A percentile compares a stretch with the other conserved stretches of the same genome.
Conservation (phyloP, 805 yeast genomes). For the Candida sakaeoensis region DNA sequence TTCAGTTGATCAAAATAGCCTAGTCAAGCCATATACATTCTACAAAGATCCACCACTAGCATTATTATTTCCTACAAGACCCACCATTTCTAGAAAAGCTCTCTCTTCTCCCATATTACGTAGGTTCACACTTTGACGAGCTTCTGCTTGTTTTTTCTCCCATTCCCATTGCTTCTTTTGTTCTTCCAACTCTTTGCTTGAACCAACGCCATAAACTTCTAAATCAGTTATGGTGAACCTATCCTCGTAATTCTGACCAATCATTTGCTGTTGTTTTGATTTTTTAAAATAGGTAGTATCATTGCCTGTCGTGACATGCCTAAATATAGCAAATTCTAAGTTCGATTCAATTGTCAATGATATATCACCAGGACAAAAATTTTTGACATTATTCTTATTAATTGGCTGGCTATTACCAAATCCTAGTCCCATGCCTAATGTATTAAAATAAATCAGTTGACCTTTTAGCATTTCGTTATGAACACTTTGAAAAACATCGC, state of each 20-base stretch:
- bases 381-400: slow-evolving; percentile 41
- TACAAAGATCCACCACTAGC: slow-evolving; percentile 35
- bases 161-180: slow-evolving; percentile 82
- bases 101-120: slow-evolving; percentile 72
- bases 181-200: slow-evolving; percentile 68
- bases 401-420: slow-evolving; percentile 70
- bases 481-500: slow-evolving; percentile 43
- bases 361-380: slow-evolving; percentile 67
- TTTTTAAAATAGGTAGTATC: slow-evolving; percentile 21
- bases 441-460: slow-evolving; percentile 60
- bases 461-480: slow-evolving; percentile 29
- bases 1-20: neutral
- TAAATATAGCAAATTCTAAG: slow-evolving; percentile 75
- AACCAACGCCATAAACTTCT: slow-evolving; percentile 93
- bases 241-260: slow-evolving; percentile 51
- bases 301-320: slow-evolving; percentile 51
- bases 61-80: slow-evolving; percentile 33
- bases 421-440: slow-evolving; percentile 76
- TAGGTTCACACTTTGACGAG: slow-evolving; percentile 68
- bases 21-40: neutral
- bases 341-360: slow-evolving; percentile 75
- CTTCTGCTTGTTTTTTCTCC: slow-evolving; percentile 84
- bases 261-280: slow-evolving; percentile 18
- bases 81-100: slow-evolving; percentile 84
- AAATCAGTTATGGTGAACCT: slow-evolving; percentile 67